These are phyloP conservation scores for Pseudonitzschia multiseries DNA, from an alignment of 108 stramenopile genomes.

Conservation along the genomic window DNA sequence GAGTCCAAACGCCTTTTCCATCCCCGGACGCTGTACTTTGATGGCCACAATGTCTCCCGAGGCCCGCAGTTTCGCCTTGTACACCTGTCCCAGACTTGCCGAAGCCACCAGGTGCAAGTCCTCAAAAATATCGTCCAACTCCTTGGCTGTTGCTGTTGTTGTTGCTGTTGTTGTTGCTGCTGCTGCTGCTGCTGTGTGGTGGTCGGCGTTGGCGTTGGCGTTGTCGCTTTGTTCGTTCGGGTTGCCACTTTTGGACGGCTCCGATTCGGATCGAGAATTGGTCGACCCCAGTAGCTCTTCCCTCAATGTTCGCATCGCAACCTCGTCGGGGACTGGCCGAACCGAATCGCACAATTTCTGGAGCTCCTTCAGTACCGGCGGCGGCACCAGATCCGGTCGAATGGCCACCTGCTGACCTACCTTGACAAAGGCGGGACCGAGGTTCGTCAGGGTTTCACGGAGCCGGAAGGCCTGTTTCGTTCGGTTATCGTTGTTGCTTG, in stretches of 20 bases:
- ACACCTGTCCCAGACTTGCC: constrained; percentile 87
- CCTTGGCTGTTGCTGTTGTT: no score
- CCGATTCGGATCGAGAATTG: constrained; percentile 20
- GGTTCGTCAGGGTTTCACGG: constrained; percentile 64
- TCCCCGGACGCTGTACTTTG: constrained; percentile 87
- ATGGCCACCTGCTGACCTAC: constrained; percentile 89
- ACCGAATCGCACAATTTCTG: constrained; percentile 94
- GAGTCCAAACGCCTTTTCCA: constrained; percentile 68
- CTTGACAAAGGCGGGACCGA: constrained; percentile 96
- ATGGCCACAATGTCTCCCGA: constrained; percentile 60
- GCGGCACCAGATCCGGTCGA: constrained; percentile 91
- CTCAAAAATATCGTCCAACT: constrained; percentile 15
- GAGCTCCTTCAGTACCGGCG: constrained; percentile 81
- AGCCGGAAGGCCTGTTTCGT: constrained; percentile 43
- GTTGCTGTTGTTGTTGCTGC: not conserved
- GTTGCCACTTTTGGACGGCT: not conserved
- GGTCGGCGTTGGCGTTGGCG: no score
- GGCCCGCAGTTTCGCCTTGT: constrained; percentile 41
- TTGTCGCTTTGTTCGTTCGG: no score
- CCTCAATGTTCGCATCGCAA: constrained; percentile 70
- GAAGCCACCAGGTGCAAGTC: constrained; percentile 74
- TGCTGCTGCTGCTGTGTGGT: constrained; percentile 1
- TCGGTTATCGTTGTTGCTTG: constrained; percentile 19
- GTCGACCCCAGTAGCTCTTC: constrained; percentile 47
- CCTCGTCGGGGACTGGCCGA: constrained; percentile 74